Evolutionary conservation across 1,284 basidiomycete genomes (phyloP).

Genomic region (Cutaneotrichosporon cavernicola): DNA sequence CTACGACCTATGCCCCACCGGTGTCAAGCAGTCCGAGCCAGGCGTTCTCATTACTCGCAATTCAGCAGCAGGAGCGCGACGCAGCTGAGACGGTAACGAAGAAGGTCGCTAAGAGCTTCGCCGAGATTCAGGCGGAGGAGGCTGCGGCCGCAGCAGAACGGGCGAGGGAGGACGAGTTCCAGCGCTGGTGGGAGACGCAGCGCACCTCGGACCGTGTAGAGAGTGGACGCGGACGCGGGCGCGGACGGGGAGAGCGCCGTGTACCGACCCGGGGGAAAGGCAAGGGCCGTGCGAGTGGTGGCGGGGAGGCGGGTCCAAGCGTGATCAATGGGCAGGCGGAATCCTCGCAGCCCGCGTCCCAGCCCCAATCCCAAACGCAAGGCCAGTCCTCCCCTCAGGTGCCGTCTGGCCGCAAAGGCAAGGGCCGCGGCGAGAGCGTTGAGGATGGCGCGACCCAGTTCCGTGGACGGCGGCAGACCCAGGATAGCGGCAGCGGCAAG

Average conservation of each 20-base stretch:
- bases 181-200: conserved; percentile 81
- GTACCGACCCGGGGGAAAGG: conserved; percentile 5
- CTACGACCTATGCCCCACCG: conserved; percentile 30
- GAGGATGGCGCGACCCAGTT: neutral
- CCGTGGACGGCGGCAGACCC: neutral
- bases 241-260: conserved; percentile 4
- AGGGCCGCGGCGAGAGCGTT: neutral
- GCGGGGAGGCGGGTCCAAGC: neutral
- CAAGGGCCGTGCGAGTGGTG: neutral
- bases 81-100: conserved; percentile 55
- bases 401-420: neutral
- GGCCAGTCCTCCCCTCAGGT: no score
- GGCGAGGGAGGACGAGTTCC: conserved; percentile 70
- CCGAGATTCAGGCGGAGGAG: conserved; percentile 85
- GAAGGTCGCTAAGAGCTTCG: conserved; percentile 60
- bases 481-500: neutral
- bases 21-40: conserved; percentile 50
- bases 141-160: conserved; percentile 49
- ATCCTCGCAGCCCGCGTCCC: no score
- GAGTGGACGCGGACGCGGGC: conserved; percentile 1
- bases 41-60: conserved; percentile 69
- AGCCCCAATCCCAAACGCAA: neutral
- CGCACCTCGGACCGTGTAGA: conserved; percentile 38
- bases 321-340: neutral
- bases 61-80: conserved; percentile 73